A percentile compares a stretch with the other conserved stretches of the same genome.
Conservation (phyloP, 106 monocot species). For the Iris macrosiphon region DNA sequence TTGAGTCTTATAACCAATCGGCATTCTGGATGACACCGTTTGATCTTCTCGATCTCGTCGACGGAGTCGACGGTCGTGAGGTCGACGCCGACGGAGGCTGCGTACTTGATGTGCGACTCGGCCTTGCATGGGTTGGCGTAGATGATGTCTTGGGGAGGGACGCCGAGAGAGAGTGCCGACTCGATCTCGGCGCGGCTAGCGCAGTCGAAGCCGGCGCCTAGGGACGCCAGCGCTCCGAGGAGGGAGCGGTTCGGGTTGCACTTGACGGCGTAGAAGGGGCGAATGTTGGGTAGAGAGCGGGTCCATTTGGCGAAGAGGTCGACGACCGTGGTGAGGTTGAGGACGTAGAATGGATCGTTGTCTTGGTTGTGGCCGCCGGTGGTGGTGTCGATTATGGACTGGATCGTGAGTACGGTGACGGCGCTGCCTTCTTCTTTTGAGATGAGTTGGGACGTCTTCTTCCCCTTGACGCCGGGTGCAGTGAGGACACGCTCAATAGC, state of each 20-base stretch:
- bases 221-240: conserved; percentile 8
- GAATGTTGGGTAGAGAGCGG: neutral
- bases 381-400: conserved; percentile 7
- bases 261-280: conserved; percentile 21
- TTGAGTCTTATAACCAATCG: neutral
- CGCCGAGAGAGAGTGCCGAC: conserved; percentile 6
- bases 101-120: conserved; percentile 15
- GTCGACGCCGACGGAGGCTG: conserved; percentile 11
- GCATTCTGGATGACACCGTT: conserved; percentile 1
- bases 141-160: conserved; percentile 1
- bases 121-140: conserved; percentile 27
- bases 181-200: conserved; percentile 21
- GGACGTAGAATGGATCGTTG: conserved; percentile 11
- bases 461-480: conserved; percentile 7
- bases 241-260: conserved; percentile 16
- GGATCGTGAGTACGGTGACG: conserved; percentile 1
- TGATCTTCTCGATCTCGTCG: conserved; percentile 11
- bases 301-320: conserved; percentile 6
- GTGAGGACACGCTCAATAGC: neutral
- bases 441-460: neutral
- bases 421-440: neutral
- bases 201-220: conserved; percentile 15
- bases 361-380: no score
- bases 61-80: conserved; percentile 15
- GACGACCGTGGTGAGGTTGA: conserved; percentile 2